Percentiles rank a stretch among this genome's conserved stretches.
Evolutionary conservation across 208 protist genomes (phyloP).

Genomic region (Naegleria gruberi): DNA sequence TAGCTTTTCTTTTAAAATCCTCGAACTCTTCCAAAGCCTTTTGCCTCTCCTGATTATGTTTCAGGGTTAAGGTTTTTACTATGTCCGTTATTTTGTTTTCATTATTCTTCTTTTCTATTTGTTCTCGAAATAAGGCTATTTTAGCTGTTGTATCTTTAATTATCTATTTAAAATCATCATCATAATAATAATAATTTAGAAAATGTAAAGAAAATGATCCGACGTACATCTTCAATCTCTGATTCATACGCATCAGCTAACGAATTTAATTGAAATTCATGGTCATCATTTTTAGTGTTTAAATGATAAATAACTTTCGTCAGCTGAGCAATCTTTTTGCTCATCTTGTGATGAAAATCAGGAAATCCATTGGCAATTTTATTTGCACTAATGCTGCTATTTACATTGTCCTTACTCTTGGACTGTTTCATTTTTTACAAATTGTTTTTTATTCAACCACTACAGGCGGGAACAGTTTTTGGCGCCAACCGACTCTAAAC

Average conservation of each 20-base stretch:
- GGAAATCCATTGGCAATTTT: slow-evolving; percentile 37
- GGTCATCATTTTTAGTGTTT: slow-evolving; percentile 85
- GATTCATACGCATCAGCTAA: slow-evolving; percentile 57
- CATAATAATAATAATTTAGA: too few relatives aligned
- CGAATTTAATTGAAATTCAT: slow-evolving; percentile 63
- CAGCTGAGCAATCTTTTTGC: slow-evolving; percentile 92
- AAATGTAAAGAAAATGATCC: too few relatives aligned
- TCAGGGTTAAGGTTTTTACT: slow-evolving; percentile 32
- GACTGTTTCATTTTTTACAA: background rate
- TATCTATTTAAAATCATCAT: slow-evolving; percentile 31
- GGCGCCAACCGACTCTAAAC: too few relatives aligned
- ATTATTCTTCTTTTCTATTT: slow-evolving; percentile 48
- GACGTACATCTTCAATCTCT: slow-evolving; percentile 54
- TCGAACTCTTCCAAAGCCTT: slow-evolving; percentile 44
- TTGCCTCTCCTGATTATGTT: slow-evolving; percentile 45
- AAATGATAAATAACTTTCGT: slow-evolving; percentile 93
- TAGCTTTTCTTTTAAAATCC: slow-evolving; percentile 40
- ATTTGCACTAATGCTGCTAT: background rate
- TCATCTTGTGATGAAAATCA: slow-evolving; percentile 82
- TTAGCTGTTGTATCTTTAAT: slow-evolving; percentile 53
- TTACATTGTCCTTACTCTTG: background rate
- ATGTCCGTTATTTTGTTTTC: slow-evolving; percentile 33
- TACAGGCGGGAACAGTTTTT: background rate
- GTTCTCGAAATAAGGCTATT: slow-evolving; percentile 42
- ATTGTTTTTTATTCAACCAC: too few relatives aligned